Conservation (phyloP, 306 rosid species). For the Vicia villosa region DNA sequence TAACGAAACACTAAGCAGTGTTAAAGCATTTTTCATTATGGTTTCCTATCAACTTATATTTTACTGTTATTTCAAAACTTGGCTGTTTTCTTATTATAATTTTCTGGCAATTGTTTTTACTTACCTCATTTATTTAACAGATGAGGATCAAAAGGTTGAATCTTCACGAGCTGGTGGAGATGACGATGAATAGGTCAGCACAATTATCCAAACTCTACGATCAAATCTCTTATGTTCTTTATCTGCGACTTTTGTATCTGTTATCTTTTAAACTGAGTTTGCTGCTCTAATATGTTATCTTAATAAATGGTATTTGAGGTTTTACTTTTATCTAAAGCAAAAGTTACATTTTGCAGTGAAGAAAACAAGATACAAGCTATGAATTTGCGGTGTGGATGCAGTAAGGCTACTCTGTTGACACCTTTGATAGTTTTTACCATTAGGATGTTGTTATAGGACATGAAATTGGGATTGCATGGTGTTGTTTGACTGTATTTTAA, state of each 20-base stretch:
- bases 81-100: not conserved
- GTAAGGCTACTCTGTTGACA: constrained; percentile 40
- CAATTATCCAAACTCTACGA: not conserved
- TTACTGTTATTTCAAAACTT: not conserved
- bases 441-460: constrained; percentile 37
- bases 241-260: not conserved
- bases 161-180: constrained; percentile 45
- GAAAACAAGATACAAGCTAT: constrained; percentile 24
- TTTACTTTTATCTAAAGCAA: not conserved
- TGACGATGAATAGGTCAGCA: constrained; percentile 55
- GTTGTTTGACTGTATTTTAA: constrained; percentile 38
- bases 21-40: not conserved
- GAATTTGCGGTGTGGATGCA: constrained; percentile 38
- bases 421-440: constrained; percentile 35
- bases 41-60: not conserved
- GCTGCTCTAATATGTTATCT: not conserved
- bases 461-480: constrained; percentile 37
- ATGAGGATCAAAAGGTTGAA: constrained; percentile 56
- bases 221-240: not conserved
- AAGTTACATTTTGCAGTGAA: constrained; percentile 43
- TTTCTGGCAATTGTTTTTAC: not conserved
- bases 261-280: not conserved
- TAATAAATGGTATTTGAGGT: constrained; percentile 10
- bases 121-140: constrained; percentile 30
- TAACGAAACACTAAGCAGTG: not conserved